Base-by-base conservation (phyloP, 805 yeast genomes). In the Allodekkera sacchari region DNA sequence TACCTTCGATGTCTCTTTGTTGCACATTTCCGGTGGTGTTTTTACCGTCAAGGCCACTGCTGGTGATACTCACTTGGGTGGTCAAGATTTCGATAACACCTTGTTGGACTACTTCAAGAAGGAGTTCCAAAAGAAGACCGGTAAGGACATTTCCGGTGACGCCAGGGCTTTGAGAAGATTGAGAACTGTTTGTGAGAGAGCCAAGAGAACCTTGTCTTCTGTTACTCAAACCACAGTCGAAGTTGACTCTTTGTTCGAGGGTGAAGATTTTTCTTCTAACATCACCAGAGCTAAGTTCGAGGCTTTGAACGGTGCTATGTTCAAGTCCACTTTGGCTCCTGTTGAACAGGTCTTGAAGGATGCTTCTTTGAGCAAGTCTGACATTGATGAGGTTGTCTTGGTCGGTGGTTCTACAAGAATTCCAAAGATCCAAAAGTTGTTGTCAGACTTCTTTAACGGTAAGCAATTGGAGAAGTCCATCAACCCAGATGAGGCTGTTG, bases 21-120 rank as follows among this genome's bases (percentile, higher is more conserved):
- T 87, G 60, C 77, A 88, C 61, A 83, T 87, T 57, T 94, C 85
- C 58, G 96, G 87, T 58, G 96, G 96, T 68, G 84, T 87, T 55
- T 87, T 87, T 74, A 89, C 87, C 63, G 96, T 87, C 53, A 87
- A 87, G 74, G 87, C 96, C 48, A 87, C 96, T 49, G 95, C 96
- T 55, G 97, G 97, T 84, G 96, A 88, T 72, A 88, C 97, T 52
- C 97, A 88, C 70, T 80, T 88, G 71, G 97, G 97, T 77, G 97
- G 97, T 77, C 95, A 88, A 75, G 97, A 88, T 71, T 88, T 88
- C 66, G 97, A 88, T 71, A 81, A 87, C 74, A 83, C 88, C 80
- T 74, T 89, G 61, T 82, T 88, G 50, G 89, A 77, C 66, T 84
- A 77, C 74, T 89, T 89, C 78, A 77, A 79, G 69, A 74, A 77